Base-by-base conservation (phyloP, 2,329 filamentous ascomycete species). In the Macrophomina phaseolina region DNA sequence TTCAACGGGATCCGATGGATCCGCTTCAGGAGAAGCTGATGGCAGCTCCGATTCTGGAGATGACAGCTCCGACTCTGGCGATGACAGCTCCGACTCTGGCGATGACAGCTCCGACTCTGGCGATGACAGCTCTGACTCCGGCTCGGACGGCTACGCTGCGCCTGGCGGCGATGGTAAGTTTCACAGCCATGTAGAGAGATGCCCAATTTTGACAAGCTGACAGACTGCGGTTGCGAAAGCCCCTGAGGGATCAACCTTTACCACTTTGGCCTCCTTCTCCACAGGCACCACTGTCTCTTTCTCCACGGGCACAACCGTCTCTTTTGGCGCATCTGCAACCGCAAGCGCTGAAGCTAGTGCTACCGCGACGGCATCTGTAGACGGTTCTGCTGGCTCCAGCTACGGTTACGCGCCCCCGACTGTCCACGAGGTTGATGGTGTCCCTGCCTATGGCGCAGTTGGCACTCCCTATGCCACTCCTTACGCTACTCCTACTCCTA, bases 351-450 rank as follows among this genome's bases (percentile, higher is more conserved):
- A n/a, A 14, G 42, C 42, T 14, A 5, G 9, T 9, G 42, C 42
- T 2, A 45, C 11, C 30, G 18, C 48, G 23, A 32, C 49, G 23
- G 49, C 49, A 8, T 16, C 12, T 32, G 49, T 34, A 6, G 28
- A n/a, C 12, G 49, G 23, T 16, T 52, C 49, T 12, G 11, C 49
- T 5, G 23, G 53, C 18, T 12, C 34, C 5, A 42, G 14, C 36
- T 58, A 56, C 52, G n/a, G 52, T 16, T 56, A 58, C 36, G 55
- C 55, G 12, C 42, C 42, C 4, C 42, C 42, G 16, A 45, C 42
- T n/a, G 16, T 45, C 42, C 42, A n/a, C 42, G 8, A 45, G 11
- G 16, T n/a, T 5, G 12, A 45, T 45, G 23, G 38, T 18, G 55
- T 14, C 16, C 12, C 40, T n/a, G 40, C 55, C 18, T 45, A 45